Percentiles rank a stretch among this genome's conserved stretches.
Conservation (phyloP, 2,329 filamentous ascomycete genomes). For the Didymella segeticola region DNA sequence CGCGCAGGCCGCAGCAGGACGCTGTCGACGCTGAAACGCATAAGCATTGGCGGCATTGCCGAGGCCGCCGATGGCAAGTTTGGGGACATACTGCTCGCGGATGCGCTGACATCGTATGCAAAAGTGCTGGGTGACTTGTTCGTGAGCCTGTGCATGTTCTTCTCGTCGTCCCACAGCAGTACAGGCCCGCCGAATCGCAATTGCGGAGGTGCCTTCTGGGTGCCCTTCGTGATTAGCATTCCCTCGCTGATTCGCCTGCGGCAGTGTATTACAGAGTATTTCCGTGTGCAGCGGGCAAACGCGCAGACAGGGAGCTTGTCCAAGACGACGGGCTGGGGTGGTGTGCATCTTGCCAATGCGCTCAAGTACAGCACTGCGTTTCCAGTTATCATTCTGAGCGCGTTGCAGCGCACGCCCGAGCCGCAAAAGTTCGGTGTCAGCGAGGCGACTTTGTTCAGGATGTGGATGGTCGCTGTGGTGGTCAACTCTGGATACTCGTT, state of each 20-base stretch:
- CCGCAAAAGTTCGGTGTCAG: conserved; percentile 60
- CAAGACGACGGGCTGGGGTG: conserved; percentile 70
- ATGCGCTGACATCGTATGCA: conserved; percentile 93
- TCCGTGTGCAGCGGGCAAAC: conserved; percentile 69
- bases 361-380: conserved; percentile 94
- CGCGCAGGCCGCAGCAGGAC: conserved; percentile 77
- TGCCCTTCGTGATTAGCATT: conserved; percentile 82
- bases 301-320: conserved; percentile 47
- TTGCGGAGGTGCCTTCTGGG: conserved; percentile 79
- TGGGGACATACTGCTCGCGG: conserved; percentile 89
- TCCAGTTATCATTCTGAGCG: conserved; percentile 83
- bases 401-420: conserved; percentile 71
- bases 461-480: conserved; percentile 72
- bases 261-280: conserved; percentile 90
- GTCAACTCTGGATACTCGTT: conserved; percentile 94
- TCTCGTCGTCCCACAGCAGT: conserved; percentile 72
- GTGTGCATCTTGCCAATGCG: conserved; percentile 90
- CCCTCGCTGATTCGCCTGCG: conserved; percentile 86
- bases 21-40: conserved; percentile 75
- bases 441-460: conserved; percentile 61
- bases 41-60: conserved; percentile 85
- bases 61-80: conserved; percentile 90
- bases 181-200: conserved; percentile 81
- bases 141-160: conserved; percentile 90
- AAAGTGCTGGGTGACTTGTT: conserved; percentile 91